Evolutionary conservation across 768 basidiomycete genomes (phyloP).

Genomic region (Termitomyces sp.): DNA sequence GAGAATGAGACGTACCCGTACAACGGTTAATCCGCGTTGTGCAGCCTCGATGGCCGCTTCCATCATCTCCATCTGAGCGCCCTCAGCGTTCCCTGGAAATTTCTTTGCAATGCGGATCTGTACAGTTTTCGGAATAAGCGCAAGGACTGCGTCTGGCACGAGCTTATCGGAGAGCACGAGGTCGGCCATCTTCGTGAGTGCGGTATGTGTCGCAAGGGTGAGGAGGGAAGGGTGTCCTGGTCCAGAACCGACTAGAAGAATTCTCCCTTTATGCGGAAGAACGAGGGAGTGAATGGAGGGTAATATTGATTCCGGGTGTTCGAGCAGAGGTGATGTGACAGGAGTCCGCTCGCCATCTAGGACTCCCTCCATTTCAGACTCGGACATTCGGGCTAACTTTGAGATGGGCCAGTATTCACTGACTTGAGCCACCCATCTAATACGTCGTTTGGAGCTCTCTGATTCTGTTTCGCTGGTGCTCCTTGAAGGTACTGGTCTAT

Average conservation of each 20-base stretch:
- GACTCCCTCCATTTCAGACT: slow-evolving; percentile 61
- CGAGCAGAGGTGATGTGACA: slow-evolving; percentile 8
- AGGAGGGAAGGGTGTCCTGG: slow-evolving; percentile 93
- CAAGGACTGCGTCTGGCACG: slow-evolving; percentile 84
- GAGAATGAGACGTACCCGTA: slow-evolving; percentile 53
- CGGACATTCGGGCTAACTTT: slow-evolving; percentile 63
- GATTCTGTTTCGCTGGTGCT: slow-evolving; percentile 26
- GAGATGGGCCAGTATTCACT: slow-evolving; percentile 95
- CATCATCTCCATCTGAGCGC: slow-evolving; percentile 94
- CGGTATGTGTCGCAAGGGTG: slow-evolving; percentile 78
- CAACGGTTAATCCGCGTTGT: slow-evolving; percentile 72
- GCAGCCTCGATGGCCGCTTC: slow-evolving; percentile 84
- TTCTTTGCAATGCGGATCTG: slow-evolving; percentile 90
- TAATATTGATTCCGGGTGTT: slow-evolving; percentile 3
- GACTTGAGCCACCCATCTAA: slow-evolving; percentile 93
- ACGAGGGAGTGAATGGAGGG: slow-evolving; percentile 29
- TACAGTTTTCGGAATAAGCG: slow-evolving; percentile 67
- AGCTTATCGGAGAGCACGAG: slow-evolving; percentile 95
- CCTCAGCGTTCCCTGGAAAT: slow-evolving; percentile 96
- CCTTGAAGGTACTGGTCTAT: slow-evolving; percentile 59
- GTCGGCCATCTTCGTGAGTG: slow-evolving; percentile 75
- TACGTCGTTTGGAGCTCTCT: slow-evolving; percentile 56
- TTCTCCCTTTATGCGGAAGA: slow-evolving; percentile 50
- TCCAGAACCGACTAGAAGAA: slow-evolving; percentile 89
- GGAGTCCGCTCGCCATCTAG: slow-evolving; percentile 34